Percentiles rank a stretch among this genome's conserved stretches.
These are phyloP conservation scores for Aureobasidium sp. DNA, from an alignment of 2,329 filamentous ascomycete genomes.

Conservation along the genomic window DNA sequence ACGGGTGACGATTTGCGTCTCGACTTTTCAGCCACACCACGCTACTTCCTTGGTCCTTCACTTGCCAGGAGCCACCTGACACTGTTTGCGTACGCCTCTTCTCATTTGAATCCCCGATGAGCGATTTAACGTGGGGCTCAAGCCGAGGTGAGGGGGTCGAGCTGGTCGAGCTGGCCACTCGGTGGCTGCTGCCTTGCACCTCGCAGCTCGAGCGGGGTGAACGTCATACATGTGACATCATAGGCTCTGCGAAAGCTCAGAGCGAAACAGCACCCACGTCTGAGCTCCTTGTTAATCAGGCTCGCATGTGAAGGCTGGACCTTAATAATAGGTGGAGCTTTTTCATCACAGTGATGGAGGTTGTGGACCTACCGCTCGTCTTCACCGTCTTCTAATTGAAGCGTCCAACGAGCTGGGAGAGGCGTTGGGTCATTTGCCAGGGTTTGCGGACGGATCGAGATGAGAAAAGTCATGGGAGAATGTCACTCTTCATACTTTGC, in stretches of 20 bases:
- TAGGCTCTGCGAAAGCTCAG: background rate
- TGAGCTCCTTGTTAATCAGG: background rate
- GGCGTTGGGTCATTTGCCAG: background rate
- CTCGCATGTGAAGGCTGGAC: conserved; percentile 3
- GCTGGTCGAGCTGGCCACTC: background rate
- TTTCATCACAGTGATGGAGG: conserved; percentile 1
- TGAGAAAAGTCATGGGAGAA: background rate
- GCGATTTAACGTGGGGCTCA: conserved; percentile 9
- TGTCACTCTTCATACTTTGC: background rate
- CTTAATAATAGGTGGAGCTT: background rate
- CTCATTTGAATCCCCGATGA: background rate
- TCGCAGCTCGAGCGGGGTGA: background rate
- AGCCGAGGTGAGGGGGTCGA: conserved; percentile 5
- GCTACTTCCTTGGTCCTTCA: conserved; percentile 5
- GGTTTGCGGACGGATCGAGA: conserved; percentile 3
- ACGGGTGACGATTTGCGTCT: background rate
- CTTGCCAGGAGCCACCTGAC: conserved; percentile 9
- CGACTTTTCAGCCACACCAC: background rate
- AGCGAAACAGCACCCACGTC: background rate
- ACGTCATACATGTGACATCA: conserved; percentile 1
- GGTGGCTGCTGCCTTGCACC: conserved; percentile 2
- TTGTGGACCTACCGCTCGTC: background rate
- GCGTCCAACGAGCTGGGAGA: background rate
- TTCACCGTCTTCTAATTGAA: conserved; percentile 1
- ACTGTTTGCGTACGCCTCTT: conserved; percentile 6